Evolutionary conservation across 2,329 filamentous ascomycete genomes (phyloP).

Genomic region (Metarhizium anisopliae): DNA sequence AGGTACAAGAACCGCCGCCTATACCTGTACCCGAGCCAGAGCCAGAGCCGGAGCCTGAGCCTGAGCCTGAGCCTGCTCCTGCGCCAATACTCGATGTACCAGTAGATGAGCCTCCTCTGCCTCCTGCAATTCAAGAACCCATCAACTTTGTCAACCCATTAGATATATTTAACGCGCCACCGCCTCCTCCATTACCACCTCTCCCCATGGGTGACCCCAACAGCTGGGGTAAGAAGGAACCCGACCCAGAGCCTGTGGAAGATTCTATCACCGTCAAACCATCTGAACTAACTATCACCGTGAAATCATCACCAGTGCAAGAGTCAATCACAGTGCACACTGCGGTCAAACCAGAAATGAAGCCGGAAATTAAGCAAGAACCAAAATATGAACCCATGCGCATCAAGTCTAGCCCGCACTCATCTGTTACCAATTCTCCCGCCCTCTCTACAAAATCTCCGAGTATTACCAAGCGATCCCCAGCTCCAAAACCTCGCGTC

Average conservation of each 20-base stretch:
- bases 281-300: not conserved
- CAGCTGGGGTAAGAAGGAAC: constrained; percentile 8
- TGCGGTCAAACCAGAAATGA: not conserved
- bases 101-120: not conserved
- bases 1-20: not conserved
- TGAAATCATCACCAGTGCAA: constrained; percentile 8
- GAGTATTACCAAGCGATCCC: constrained; percentile 32
- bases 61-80: not conserved
- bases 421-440: constrained; percentile 32
- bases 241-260: not conserved
- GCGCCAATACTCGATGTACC: not conserved
- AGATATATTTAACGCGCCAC: constrained; percentile 26
- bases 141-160: constrained; percentile 29
- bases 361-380: constrained; percentile 9
- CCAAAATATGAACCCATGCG: constrained; percentile 7
- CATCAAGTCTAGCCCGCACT: constrained; percentile 28
- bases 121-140: constrained; percentile 7
- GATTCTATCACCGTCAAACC: constrained; percentile 7
- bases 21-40: not conserved
- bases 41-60: not conserved
- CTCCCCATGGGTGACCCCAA: constrained; percentile 14
- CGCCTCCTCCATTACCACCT: constrained; percentile 16
- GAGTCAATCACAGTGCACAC: constrained; percentile 8
- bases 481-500: constrained; percentile 30
- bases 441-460: constrained; percentile 30